Base-by-base conservation (phyloP, 129 eudicot genomes). In the Centrapalus pauciflorus region DNA sequence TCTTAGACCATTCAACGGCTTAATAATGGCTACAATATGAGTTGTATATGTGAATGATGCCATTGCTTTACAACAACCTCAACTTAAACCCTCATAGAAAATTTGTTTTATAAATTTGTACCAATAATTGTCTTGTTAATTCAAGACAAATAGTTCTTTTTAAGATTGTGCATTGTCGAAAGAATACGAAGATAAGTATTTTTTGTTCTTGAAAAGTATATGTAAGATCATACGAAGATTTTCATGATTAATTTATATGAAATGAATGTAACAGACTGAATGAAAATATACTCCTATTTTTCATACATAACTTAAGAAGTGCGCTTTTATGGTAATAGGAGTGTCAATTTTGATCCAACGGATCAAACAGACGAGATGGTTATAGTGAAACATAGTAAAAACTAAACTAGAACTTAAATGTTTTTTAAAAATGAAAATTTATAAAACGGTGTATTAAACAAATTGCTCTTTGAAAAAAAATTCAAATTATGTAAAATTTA, bases 1-100 rank as follows among this genome's bases (percentile, higher is more conserved):
- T n/a, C n/a, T n/a, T n/a, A n/a, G 76, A 71, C 76, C 76, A 12
- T 45, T 71, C 40, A 61, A 60, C 45, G 23, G 28, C 27, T 59
- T 45, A n/a, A 45, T 38, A 70, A n/a, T n/a, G n/a, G 60, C 48
- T 30, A 55, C 35, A 1, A 70, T n/a, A n/a, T 71, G 76, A 71
- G 76, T 71, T 71, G 76, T 71, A 59, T 71, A 41, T 41, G 59
- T 46, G n/a, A 32, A 24, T 3, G 7, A 48, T 65, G 19, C 30
- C 24, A 24, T 14, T 37, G n/a, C 16, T 67, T 57, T 69, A 50
- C 2, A 27, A 56, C 57, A 55, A 45, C 19, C 66, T 69, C 40
- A 55, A 69, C 23, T 29, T 69, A 29, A n/a, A 0, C 52, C 17
- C 35, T 20, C 3, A 9, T 12, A n/a, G 13, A 49, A 19, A 21